Evolutionary conservation across 202 grass and related monocot genomes (phyloP), one percentile per base, ranked within the genome.

Genomic region (Setaria italica): DNA sequence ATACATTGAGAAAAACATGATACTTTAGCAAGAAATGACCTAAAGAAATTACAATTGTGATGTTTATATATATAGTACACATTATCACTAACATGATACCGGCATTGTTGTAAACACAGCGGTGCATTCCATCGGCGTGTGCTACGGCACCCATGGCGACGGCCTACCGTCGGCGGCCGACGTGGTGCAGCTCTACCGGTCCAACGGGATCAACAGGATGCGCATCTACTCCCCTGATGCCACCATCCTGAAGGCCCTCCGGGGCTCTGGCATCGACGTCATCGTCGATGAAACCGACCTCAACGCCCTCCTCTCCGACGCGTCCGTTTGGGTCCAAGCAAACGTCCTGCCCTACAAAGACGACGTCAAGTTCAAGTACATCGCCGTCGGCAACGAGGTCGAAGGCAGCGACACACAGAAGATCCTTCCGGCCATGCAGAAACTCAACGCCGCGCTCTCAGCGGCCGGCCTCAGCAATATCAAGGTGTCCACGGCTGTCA

Each of bases 381-480:
- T 94, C 69, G 71, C 84, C 13, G 92, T 85, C 56, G 87, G 89
- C 54, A 94, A 91, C 13, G 89, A 91, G 87, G 82, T 90, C 1
- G 19, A 45, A 2, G 67, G 58, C 47, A 15, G n/a, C 3, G 56
- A 49, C 58, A 66, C 63, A 1, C 43, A 1, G 9, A 46, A 39
- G 20, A 60, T 89, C 50, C 84, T 94, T 43, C 87, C 81, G 4
- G 89, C 89, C 57, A 94, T 94, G 89, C 25, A 70, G 37, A 94
- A 94, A 77, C 15, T 94, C 57, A 30, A 85, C 43, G 9, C 0
- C 16, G 80, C 89, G 0, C 84, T 94, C 1, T 35, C 76, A 5
- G 56, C 65, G 0, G 80, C 65, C 0, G 89, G 76, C 5, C 58
- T 91, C 1, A 9, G 49, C 53, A 49, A 62, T 64, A 84, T 94